A percentile compares a stretch with the other conserved stretches of the same genome.
Conservation (phyloP, 352 stramenopile genomes). For the Pythium plurisporium region DNA sequence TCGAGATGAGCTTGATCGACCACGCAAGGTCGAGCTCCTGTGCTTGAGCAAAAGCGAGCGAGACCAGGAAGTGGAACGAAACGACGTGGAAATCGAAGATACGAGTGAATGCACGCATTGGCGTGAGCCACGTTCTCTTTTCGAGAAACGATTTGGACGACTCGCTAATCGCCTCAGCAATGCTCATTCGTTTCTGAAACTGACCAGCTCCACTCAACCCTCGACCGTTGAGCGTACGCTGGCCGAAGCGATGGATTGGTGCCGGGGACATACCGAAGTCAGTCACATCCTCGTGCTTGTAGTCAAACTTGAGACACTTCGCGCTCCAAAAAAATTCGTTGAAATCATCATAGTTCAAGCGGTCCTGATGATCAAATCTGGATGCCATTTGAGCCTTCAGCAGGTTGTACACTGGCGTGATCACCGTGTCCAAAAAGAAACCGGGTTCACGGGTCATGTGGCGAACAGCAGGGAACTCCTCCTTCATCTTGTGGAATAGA, state of each 20-base stretch:
- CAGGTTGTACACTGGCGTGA: constrained; percentile 94
- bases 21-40: constrained; percentile 89
- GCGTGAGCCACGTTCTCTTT: constrained; percentile 95
- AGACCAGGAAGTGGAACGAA: constrained; percentile 94
- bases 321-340: constrained; percentile 99
- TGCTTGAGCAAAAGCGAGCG: constrained; percentile 89
- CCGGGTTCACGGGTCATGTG: constrained; percentile 86
- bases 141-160: constrained; percentile 98
- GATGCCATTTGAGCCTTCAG: constrained; percentile 85
- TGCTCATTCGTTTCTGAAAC: constrained; percentile 65
- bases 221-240: constrained; percentile 24
- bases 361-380: constrained; percentile 91
- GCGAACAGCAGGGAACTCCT: constrained; percentile 72
- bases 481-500: constrained; percentile 95
- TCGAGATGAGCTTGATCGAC: constrained; percentile 84
- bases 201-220: constrained; percentile 25
- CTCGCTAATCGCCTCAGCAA: constrained; percentile 86
- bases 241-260: constrained; percentile 50
- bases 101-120: constrained; percentile 92
- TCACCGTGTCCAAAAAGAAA: constrained; percentile 97
- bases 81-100: constrained; percentile 98
- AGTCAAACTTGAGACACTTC: constrained; percentile 93
- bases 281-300: constrained; percentile 86
- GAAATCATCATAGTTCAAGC: constrained; percentile 99
- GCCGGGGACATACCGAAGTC: constrained; percentile 63